phyloP scores from a whole-genome alignment of 169 alveolate genomes.

The Neospora caninum region DNA sequence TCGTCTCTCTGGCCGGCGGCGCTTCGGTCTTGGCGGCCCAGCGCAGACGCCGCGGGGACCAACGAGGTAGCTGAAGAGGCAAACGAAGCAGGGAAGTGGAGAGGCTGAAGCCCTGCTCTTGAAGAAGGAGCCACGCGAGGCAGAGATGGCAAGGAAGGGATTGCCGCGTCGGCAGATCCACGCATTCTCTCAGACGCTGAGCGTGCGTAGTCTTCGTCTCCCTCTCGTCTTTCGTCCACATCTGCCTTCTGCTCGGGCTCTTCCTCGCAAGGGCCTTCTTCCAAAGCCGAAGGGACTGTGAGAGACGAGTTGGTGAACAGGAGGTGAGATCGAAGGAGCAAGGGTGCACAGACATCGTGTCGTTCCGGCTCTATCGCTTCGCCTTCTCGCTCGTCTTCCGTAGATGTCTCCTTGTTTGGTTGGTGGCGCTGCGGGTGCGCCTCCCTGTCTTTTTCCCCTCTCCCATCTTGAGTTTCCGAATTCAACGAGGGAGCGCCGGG shows the following conservation, averaged over 20 bases:
- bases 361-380: background rate
- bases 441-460: no score
- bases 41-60: background rate
- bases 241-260: background rate
- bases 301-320: constrained; percentile 23
- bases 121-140: background rate
- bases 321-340: background rate
- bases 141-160: background rate
- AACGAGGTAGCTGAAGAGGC: background rate
- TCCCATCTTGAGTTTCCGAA: no score
- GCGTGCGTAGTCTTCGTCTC: background rate
- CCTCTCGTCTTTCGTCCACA: background rate
- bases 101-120: background rate
- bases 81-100: background rate
- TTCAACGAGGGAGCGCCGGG: no score
- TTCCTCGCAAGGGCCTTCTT: background rate
- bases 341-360: background rate
- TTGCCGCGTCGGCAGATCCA: background rate
- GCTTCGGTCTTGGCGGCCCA: background rate
- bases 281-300: constrained; percentile 1
- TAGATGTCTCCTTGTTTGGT: no score
- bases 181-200: background rate
- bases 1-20: background rate
- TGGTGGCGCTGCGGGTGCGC: no score
- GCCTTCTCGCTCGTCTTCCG: background rate